Evolutionary conservation across 2,329 filamentous ascomycete genomes (phyloP), one percentile per base, ranked within the genome.

Genomic region (Daldinia eschscholtzii): DNA sequence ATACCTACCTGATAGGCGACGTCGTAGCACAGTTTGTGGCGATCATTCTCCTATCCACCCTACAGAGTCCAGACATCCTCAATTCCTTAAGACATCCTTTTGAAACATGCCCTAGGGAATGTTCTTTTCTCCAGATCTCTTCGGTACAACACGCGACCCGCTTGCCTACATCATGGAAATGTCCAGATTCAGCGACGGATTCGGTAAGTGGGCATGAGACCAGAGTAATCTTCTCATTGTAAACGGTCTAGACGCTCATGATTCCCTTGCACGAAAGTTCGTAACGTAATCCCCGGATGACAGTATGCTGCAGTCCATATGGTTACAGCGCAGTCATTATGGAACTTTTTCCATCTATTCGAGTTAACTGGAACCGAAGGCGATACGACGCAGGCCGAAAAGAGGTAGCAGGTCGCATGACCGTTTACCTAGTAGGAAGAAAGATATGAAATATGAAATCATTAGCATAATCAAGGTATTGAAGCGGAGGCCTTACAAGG

Each of bases 331-430:
- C 44, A 62, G 57, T 42, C 39, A 12, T 52, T 58, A 57, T 28
- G 57, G 48, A 52, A 18, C 41, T 7, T 48, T 41, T 55, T 64
- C 56, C 50, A 50, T 37, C 42, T 33, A 35, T 55, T 66, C 33
- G 44, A 58, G 37, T 56, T 23, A 50, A 64, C 28, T 60, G 57
- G 56, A 62, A 53, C 61, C 44, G 59, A 66, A 42, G 18, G 18
- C 53, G 46, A 64, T 68, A 41, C 48, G 26, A 60, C 46, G 18
- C 26, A 46, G 30, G 12, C 52, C 35, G 37, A 44, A 60, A 67
- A 70, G 35, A 68, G 62, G 67, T 30, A 70, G 65, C 6, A 52
- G 46, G 61, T 70, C 67, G 67, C 64, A 66, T 68, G 70, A 66
- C 48, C 64, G 41, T 28, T 59, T 64, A 52, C 57, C 62, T 57